Conservation (phyloP, 768 basidiomycete species). For the Piloderma croceum region DNA sequence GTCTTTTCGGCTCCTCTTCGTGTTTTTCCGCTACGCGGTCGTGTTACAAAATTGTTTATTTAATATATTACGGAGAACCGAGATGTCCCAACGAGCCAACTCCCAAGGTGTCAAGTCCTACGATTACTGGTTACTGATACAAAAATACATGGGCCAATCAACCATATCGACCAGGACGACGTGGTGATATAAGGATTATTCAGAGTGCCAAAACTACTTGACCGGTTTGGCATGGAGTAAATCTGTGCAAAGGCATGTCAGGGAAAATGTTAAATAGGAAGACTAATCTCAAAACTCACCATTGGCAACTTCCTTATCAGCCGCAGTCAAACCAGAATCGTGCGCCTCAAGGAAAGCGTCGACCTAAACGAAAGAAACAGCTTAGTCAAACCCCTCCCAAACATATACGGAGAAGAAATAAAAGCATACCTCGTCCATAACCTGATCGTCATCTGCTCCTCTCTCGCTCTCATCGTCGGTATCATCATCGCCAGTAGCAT, state of each 20-base stretch:
- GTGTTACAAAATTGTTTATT: no score
- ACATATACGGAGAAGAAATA: background rate
- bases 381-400: constrained; percentile 5
- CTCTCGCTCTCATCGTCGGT: constrained; percentile 53
- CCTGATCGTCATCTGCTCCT: constrained; percentile 62
- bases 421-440: constrained; percentile 77
- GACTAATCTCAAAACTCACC: constrained; percentile 37
- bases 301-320: constrained; percentile 71
- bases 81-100: no score
- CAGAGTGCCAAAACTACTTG: constrained; percentile 29
- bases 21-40: no score
- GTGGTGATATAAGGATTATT: constrained; percentile 3
- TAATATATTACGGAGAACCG: no score
- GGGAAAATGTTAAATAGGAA: constrained; percentile 1
- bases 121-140: no score
- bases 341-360: constrained; percentile 95
- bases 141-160: constrained; percentile 1
- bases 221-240: constrained; percentile 57
- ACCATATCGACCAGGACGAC: constrained; percentile 1
- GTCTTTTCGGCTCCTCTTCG: no score
- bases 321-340: constrained; percentile 77
- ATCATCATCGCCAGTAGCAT: constrained; percentile 79
- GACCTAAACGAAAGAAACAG: constrained; percentile 40
- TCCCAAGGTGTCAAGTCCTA: no score
- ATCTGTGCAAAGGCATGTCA: constrained; percentile 35